Base-by-base conservation (phyloP, 345 rosid species). In the Populus tremula region DNA sequence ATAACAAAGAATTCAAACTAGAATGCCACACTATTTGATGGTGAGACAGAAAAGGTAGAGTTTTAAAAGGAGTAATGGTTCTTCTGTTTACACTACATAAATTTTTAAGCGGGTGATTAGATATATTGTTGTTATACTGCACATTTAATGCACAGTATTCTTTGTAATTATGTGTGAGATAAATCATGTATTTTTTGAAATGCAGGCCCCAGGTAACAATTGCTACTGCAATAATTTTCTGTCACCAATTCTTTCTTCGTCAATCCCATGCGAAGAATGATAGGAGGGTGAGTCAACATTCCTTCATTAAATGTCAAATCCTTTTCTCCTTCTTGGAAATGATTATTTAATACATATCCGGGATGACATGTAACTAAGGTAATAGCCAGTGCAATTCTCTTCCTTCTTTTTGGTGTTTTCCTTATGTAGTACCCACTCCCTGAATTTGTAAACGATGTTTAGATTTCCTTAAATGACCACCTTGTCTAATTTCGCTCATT, bases 171-270 rank as follows among this genome's bases (percentile, higher is more conserved):
- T 6, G 21, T 18, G 23, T 18, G 59, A 18, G 54, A 67, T 71
- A 31, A 54, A 29, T 35, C 29, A 38, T 68, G 43, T 56, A 77
- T 78, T 71, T 72, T 50, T 35, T n/a, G 17, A 65, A 21, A 67
- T 92, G 88, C 90, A 96, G 99, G 77, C 99, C 99, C 67, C 99
- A 96, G 89, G 89, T 96, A 78, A 96, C 99, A 38, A 96, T 96
- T 78, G 99, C 99, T 53, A 96, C 99, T 45, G 93, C 99, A 84
- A 92, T 96, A 80, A 92, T 96, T 72, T 96, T 96, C 86, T 96
- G 98, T 82, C 98, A 96, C 68, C 90, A 98, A 29, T 93, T 96
- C 90, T 96, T 93, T 86, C 86, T 93, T 84, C 93, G 96, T 78
- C 99, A 96, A 73, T 95, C 98, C 61, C 97, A 90, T 85, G 86